Evolutionary conservation across 1,139 yeast species (phyloP).

Genomic region (Arxiozyma slooffiae): DNA sequence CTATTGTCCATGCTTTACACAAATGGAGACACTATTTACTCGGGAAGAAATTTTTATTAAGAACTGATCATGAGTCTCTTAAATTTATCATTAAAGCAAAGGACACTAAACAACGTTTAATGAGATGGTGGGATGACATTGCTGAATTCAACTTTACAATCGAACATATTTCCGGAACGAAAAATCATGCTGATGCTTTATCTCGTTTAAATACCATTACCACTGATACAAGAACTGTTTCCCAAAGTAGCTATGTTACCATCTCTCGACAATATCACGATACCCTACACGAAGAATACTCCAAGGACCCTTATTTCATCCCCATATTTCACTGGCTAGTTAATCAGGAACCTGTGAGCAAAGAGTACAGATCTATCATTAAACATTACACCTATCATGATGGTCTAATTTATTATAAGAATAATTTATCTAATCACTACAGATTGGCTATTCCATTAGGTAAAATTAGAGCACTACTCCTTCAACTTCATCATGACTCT

Average conservation of each 20-base stretch:
- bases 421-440: too few species aligned
- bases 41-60: background rate
- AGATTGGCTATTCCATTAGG: too few species aligned
- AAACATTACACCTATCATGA: too few species aligned
- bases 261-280: conserved; percentile 1
- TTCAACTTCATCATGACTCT: too few species aligned
- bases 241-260: too few species aligned
- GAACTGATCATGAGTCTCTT: background rate
- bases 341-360: too few species aligned
- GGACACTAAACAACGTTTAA: background rate
- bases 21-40: background rate
- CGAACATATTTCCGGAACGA: background rate
- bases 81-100: background rate
- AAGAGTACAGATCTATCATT: too few species aligned
- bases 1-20: background rate
- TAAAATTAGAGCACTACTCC: too few species aligned
- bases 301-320: too few species aligned
- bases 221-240: too few species aligned
- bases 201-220: background rate
- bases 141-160: conserved; percentile 1
- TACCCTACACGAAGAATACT: background rate
- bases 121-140: conserved; percentile 1
- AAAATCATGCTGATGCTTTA: background rate
- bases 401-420: too few species aligned
- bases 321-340: too few species aligned